These are phyloP conservation scores for Marasmius sp. DNA, from an alignment of 1,284 basidiomycete genomes.

Conservation along the genomic window DNA sequence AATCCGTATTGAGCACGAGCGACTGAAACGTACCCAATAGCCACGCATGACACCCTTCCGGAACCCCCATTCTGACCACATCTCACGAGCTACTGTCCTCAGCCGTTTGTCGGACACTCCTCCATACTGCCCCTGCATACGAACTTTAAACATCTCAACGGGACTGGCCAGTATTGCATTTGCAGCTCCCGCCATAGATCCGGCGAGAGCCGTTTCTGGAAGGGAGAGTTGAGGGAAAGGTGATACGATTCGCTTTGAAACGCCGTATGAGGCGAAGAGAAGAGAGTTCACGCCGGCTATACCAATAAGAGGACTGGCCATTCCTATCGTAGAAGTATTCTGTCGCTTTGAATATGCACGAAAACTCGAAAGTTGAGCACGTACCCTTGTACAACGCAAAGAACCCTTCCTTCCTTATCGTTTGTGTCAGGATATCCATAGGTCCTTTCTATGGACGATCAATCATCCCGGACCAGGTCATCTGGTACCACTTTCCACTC, in stretches of 20 bases:
- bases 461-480: background rate
- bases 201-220: constrained; percentile 80
- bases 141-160: constrained; percentile 91
- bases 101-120: constrained; percentile 75
- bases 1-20: background rate
- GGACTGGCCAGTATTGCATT: constrained; percentile 90
- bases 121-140: constrained; percentile 96
- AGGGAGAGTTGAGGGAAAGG: constrained; percentile 85
- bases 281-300: constrained; percentile 96
- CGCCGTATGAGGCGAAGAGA: constrained; percentile 88
- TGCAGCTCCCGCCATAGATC: constrained; percentile 87
- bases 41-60: constrained; percentile 91
- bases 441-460: constrained; percentile 74
- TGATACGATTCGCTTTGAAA: constrained; percentile 80
- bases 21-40: constrained; percentile 73
- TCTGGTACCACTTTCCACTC: constrained; percentile 33
- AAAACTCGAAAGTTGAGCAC: constrained; percentile 1
- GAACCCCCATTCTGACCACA: constrained; percentile 87
- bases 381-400: constrained; percentile 90
- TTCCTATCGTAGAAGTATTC: constrained; percentile 52
- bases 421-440: constrained; percentile 84
- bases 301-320: constrained; percentile 90
- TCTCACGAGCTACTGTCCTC: constrained; percentile 69
- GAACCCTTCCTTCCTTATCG: constrained; percentile 84
- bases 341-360: background rate